phyloP scores from a whole-genome alignment of 495 filamentous ascomycete species.

The Penicillium paxilli region DNA sequence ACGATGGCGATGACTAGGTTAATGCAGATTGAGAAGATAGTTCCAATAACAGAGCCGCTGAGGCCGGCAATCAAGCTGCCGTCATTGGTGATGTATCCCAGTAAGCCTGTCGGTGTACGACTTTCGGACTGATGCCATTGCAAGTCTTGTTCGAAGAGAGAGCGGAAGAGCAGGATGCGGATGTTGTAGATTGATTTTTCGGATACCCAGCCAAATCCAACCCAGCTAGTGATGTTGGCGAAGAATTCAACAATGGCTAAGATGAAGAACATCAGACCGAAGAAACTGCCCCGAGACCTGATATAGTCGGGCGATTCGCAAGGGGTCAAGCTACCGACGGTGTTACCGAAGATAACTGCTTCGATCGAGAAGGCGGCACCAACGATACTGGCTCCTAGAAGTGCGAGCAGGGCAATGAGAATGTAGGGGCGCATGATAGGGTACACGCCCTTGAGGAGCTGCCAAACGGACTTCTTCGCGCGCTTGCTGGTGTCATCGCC shows the following conservation, averaged over 20 bases:
- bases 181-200: conserved; percentile 52
- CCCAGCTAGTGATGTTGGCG: conserved; percentile 50
- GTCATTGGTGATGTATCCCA: conserved; percentile 52
- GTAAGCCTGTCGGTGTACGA: conserved; percentile 45
- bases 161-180: conserved; percentile 50
- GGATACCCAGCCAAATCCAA: conserved; percentile 50
- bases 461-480: conserved; percentile 32
- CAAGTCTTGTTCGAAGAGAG: conserved; percentile 53
- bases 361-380: conserved; percentile 52
- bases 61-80: conserved; percentile 49
- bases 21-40: conserved; percentile 46
- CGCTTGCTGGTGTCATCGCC: conserved; percentile 28
- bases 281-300: conserved; percentile 45
- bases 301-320: conserved; percentile 40
- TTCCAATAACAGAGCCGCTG: conserved; percentile 44
- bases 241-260: conserved; percentile 53
- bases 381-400: conserved; percentile 43
- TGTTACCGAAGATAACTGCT: conserved; percentile 56
- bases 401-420: conserved; percentile 33
- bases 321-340: conserved; percentile 45
- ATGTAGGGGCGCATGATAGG: conserved; percentile 39
- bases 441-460: conserved; percentile 28
- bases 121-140: conserved; percentile 53
- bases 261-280: conserved; percentile 55
- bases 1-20: conserved; percentile 44